phyloP scores from a whole-genome alignment of 1,139 yeast species.

The Blastobotrys illinoisensis region DNA sequence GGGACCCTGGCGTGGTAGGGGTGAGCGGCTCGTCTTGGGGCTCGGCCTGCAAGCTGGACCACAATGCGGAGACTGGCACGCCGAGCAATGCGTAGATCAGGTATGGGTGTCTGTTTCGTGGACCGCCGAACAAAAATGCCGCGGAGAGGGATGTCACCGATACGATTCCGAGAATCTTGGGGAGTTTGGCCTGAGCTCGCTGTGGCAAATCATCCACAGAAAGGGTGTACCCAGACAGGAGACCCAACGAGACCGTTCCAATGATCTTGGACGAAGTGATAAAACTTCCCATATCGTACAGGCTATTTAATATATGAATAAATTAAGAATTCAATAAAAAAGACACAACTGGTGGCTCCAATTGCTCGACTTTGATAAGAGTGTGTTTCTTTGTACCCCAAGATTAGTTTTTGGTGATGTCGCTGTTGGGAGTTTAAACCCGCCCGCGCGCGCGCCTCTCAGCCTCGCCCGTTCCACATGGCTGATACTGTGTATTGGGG shows the following conservation, averaged over 20 bases:
- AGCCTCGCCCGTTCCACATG: neutral
- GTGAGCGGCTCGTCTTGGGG: slow-evolving; percentile 7
- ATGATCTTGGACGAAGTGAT: slow-evolving; percentile 19
- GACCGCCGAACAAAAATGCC: neutral
- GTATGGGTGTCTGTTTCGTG: slow-evolving; percentile 18
- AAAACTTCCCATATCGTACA: neutral
- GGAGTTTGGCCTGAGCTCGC: neutral
- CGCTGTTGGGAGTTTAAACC: neutral
- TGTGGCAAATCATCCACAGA: slow-evolving; percentile 8
- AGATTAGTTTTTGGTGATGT: neutral
- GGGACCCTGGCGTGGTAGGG: slow-evolving; percentile 5
- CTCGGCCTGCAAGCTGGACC: slow-evolving; percentile 1
- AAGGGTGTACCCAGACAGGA: slow-evolving; percentile 26
- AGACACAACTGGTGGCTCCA: neutral
- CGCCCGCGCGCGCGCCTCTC: neutral
- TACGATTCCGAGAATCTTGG: neutral
- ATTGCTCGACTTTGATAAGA: neutral
- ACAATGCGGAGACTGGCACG: slow-evolving; percentile 17
- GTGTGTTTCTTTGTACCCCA: neutral
- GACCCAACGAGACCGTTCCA: slow-evolving; percentile 28
- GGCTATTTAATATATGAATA: neutral
- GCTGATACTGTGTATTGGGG: neutral
- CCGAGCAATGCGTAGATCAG: slow-evolving; percentile 24
- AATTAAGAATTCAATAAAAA: neutral
- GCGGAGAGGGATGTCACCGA: neutral